Evolutionary conservation across 331 rosid genomes (phyloP), one percentile per base, ranked within the genome.

Genomic region (Dryas integrifolia): DNA sequence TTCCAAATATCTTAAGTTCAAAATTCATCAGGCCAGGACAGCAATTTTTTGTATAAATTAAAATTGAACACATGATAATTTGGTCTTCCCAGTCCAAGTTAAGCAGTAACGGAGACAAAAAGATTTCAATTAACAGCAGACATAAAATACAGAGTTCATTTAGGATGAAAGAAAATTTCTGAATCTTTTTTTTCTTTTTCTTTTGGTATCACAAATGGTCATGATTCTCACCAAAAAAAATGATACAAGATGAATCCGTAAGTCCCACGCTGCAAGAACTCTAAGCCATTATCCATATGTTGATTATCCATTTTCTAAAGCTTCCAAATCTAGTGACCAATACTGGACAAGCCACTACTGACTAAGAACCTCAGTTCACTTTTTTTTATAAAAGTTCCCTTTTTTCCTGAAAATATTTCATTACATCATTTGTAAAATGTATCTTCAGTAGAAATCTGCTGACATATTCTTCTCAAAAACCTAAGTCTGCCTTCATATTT

Each of bases 1-100:
- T 5, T 11, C 41, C 64, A 26, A 30, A 26, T 41, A 12, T 58
- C 1, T 26, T 58, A 26, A 58, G 43, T 58, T 26, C 63, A 26
- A 58, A 58, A 58, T 58, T 26, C 63, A 58, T 58, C 40, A 26
- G 26, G 63, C 63, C 24, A 58, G 41, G 63, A 58, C 43, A 4
- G 41, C 40, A 58, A 58, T 5, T 41, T 30, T 24, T 9, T 57
- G 12, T 8, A 57, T 39, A 57, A 53, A 53, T 5, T 57, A 21
- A 18, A 21, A 21, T 24, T 24, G 40, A 11, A 16, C 18, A 59
- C 24, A 59, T 3, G 4, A 67, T 30, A 67, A 24, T 67, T 12
- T 13, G 43, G 7, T 48, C 44, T 48, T 6, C 21, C 41, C 58
- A 13, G 40, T 67, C 72, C 18, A 48, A 26, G 43, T 47, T 30